phyloP scores from a whole-genome alignment of 352 stramenopile genomes.

The Phytopythium litorale region DNA sequence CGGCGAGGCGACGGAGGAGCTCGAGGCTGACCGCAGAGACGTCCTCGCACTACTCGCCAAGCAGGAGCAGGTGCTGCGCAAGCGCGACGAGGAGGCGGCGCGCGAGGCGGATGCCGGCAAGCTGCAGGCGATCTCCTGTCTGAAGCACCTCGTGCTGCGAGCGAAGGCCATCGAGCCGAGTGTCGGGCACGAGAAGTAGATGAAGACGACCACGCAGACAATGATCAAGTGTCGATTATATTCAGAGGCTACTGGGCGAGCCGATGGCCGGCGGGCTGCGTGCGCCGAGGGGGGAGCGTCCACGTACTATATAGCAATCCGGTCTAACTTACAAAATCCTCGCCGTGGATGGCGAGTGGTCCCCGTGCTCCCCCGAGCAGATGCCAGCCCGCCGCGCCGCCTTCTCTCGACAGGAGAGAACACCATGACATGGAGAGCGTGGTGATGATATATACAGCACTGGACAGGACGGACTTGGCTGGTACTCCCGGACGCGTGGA shows the following conservation, averaged over 20 bases:
- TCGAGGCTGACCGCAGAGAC: constrained; percentile 40
- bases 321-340: constrained; percentile 12
- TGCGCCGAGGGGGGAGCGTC: constrained; percentile 5
- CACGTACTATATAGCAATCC: constrained; percentile 12
- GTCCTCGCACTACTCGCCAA: constrained; percentile 35
- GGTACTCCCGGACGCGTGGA: neutral
- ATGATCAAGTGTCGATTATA: constrained; percentile 1
- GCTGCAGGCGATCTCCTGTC: constrained; percentile 64
- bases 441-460: constrained; percentile 29
- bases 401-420: neutral
- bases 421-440: constrained; percentile 4
- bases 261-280: neutral
- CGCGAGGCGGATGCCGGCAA: constrained; percentile 32
- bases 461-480: constrained; percentile 11
- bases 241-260: neutral
- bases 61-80: constrained; percentile 34
- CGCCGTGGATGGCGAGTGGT: constrained; percentile 2
- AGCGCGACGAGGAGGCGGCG: constrained; percentile 37
- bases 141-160: constrained; percentile 63
- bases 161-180: constrained; percentile 23
- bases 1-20: constrained; percentile 33
- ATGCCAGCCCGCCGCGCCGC: neutral
- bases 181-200: no score
- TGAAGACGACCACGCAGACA: neutral
- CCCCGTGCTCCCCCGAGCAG: neutral